Base-by-base conservation (phyloP, 495 filamentous ascomycete genomes). In the Penicillium samsonianum region DNA sequence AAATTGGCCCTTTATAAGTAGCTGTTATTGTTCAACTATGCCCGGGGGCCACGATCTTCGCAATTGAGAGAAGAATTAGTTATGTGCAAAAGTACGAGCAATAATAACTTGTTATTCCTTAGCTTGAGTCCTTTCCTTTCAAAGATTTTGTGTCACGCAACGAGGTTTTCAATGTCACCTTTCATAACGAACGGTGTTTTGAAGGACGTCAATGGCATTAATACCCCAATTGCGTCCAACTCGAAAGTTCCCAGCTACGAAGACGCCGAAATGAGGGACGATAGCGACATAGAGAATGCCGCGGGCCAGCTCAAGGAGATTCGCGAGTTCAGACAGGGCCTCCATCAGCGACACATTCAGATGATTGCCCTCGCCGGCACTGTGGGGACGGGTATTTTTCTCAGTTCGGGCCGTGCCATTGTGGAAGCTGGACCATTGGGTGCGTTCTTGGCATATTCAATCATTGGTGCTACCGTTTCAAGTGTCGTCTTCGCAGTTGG, bases 341-440 rank as follows among this genome's bases (percentile, higher is more conserved):
- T 68, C 2, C 60, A 62, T 19, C 43, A 62, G 44, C 49, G 66
- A 12, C 66, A 69, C 26, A 66, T 69, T 49, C 69, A 75, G 67
- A 78, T 76, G 73, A 76, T 78, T 19, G 70, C 72, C 40, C 67
- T 78, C 46, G 73, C 75, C 10, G 74, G 74, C 33, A 71, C 73
- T 6, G 66, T 77, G 16, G 72, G 72, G 41, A 61, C 61, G 16
- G 65, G 67, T 37, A 57, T 70, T 6, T 70, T 70, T 25, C 59
- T 73, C 40, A 59, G 59, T 53, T 87, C 83, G 31, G 84, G 85
- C 41, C 69, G 77, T 42, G 80, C 82, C 17, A 78, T 87, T 46
- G 79, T 81, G 22, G 69, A 74, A 50, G 81, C 80, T 55, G 86
- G 86, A 2, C 89, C 89, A 26, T 82, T 73, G 10, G 79, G 85